These are phyloP conservation scores for Zygosaccharomyces gambellarensis DNA, from an alignment of 805 yeast species.

Conservation along the genomic window DNA sequence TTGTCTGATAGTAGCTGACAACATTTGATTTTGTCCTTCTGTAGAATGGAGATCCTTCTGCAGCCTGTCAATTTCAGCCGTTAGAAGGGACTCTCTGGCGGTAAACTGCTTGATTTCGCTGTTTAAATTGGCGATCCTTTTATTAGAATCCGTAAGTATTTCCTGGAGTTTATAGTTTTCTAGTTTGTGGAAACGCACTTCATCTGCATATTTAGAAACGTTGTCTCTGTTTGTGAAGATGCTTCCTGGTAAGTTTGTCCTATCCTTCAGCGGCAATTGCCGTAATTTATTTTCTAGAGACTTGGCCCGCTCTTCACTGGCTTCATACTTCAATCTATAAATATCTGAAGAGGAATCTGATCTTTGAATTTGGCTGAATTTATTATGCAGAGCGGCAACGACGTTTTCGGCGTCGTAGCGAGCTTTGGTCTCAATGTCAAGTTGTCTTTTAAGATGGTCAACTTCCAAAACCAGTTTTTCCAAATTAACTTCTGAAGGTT, in stretches of 20 bases:
- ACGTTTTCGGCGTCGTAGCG: conserved; percentile 48
- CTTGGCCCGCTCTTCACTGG: conserved; percentile 42
- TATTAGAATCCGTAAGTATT: conserved; percentile 45
- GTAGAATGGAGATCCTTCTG: conserved; percentile 56
- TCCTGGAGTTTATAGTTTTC: conserved; percentile 44
- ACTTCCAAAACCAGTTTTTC: conserved; percentile 40
- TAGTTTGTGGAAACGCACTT: conserved; percentile 26
- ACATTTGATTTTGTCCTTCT: conserved; percentile 50
- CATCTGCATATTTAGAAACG: conserved; percentile 32
- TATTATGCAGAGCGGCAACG: conserved; percentile 26
- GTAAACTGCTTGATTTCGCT: conserved; percentile 39
- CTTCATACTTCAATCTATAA: conserved; percentile 44
- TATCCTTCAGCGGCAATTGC: conserved; percentile 25
- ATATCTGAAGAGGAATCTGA: conserved; percentile 34
- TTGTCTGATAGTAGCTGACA: conserved; percentile 50
- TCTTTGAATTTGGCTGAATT: conserved; percentile 24
- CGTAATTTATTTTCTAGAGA: conserved; percentile 37
- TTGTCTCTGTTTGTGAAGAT: conserved; percentile 28
- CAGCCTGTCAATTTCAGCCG: conserved; percentile 42
- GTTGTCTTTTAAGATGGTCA: conserved; percentile 43
- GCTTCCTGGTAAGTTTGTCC: conserved; percentile 28
- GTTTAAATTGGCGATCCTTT: conserved; percentile 41
- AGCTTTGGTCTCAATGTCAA: conserved; percentile 49
- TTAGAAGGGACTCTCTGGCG: conserved; percentile 36
- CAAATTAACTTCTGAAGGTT: conserved; percentile 26